A percentile compares a stretch with the other conserved stretches of the same genome.
Evolutionary conservation across 768 basidiomycete genomes (phyloP).

Genomic region (Russula griseocarnosa): DNA sequence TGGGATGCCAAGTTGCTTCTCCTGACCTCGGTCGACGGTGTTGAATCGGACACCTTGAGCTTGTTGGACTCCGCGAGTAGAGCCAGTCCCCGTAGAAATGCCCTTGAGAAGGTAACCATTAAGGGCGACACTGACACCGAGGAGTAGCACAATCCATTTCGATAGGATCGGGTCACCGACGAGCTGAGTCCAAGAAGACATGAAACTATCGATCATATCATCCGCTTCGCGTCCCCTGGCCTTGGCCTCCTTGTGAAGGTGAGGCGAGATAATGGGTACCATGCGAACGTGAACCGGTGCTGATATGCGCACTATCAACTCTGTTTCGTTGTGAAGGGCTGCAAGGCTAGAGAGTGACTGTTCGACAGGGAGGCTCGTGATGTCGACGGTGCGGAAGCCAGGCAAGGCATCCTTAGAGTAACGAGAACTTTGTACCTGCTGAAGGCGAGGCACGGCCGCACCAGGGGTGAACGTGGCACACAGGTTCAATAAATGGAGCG

Average conservation of each 20-base stretch:
- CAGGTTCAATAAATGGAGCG: slow-evolving; percentile 87
- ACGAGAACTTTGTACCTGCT: slow-evolving; percentile 36
- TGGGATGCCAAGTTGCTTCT: slow-evolving; percentile 9
- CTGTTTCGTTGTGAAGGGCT: slow-evolving; percentile 31
- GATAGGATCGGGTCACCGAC: slow-evolving; percentile 91
- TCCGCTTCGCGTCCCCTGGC: slow-evolving; percentile 32
- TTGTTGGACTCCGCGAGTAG: slow-evolving; percentile 30
- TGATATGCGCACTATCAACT: slow-evolving; percentile 57
- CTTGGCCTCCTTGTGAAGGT: slow-evolving; percentile 28
- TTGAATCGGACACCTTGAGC: slow-evolving; percentile 29
- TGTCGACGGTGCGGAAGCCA: slow-evolving; percentile 57
- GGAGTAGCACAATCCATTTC: slow-evolving; percentile 90
- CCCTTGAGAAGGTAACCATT: slow-evolving; percentile 94
- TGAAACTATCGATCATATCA: slow-evolving; percentile 75
- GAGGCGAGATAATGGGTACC: slow-evolving; percentile 31
- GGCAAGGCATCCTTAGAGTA: slow-evolving; percentile 30
- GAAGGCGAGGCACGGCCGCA: slow-evolving; percentile 46
- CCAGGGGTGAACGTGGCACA: slow-evolving; percentile 81
- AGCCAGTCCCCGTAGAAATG: slow-evolving; percentile 53
- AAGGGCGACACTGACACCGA: slow-evolving; percentile 80
- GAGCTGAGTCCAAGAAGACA: slow-evolving; percentile 84
- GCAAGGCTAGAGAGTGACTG: slow-evolving; percentile 41
- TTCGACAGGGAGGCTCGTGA: slow-evolving; percentile 56
- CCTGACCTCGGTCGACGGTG: slow-evolving; percentile 19
- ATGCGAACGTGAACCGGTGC: slow-evolving; percentile 58